Evolutionary conservation across 371 early-diverging fungal genomes (phyloP), one percentile per base, ranked within the genome.

Genomic region (Coemansia sp.): DNA sequence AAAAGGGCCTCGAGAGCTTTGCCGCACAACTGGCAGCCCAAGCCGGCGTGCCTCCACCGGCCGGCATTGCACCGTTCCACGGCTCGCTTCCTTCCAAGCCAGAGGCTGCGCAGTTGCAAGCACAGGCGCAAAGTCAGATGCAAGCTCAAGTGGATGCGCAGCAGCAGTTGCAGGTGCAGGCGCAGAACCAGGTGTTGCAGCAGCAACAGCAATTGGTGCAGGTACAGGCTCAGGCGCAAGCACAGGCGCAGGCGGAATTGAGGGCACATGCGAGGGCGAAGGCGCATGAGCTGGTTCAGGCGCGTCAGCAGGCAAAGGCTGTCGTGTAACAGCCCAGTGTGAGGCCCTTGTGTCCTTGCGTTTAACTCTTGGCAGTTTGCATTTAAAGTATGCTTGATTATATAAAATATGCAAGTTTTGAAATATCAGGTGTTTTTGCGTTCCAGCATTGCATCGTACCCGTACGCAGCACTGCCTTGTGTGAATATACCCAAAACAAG

Each of bases 401-500:
- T 25, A 25, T 25, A 25, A 25, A 4, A 28, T 28, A 28, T 28
- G 30, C 30, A 5, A 28, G 1, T 28, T 7, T 28, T 28, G 7
- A 28, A 28, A 7, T 7, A 28, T 28, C 5, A 28, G 7, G 5
- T 28, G 6, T 28, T 28, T 28, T 59, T 56, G 47, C 50, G 61
- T 33, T 80, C 68, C 48, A 82, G 47, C 64, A 80, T 59, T n/a
- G 64, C n/a, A 40, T 79, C 81, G 33, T 68, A 71, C 1, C 81
- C 81, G 59, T 73, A 80, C 9, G 81, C 80, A 1, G 78, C 73
- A 18, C 51, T 48, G 25, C 94, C 92, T 57, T 93, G 90, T 75
- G 91, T 90, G 65, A 89, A 89, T 59, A 90, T 89, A 4, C 89
- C 93, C 14, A 93, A 72, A 0, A 87, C 86, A 52, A 93, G 82